Conservation (phyloP, 352 stramenopile genomes). For the Pythium dissimile region DNA sequence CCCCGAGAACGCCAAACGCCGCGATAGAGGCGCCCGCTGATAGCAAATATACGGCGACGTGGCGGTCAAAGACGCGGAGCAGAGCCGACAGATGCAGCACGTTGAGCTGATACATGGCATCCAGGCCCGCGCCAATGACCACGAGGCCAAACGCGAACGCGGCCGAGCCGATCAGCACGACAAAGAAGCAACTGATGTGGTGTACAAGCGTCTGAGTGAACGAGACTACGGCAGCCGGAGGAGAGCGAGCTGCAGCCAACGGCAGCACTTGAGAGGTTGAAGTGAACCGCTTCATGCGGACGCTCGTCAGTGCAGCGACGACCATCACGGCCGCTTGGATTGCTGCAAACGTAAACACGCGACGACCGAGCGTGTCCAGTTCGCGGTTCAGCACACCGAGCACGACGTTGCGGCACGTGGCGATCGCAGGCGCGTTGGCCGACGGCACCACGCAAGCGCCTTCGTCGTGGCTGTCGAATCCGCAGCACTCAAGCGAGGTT, state of each 20-base stretch:
- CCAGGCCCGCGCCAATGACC: slow-evolving; percentile 40
- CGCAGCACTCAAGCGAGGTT: slow-evolving; percentile 28
- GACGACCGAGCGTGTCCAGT: background rate
- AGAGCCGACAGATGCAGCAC: slow-evolving; percentile 62
- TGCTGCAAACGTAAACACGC: background rate
- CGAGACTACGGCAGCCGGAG: background rate
- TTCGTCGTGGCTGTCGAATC: slow-evolving; percentile 16
- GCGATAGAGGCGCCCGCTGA: slow-evolving; percentile 32
- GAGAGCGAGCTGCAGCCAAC: background rate
- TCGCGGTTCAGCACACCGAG: slow-evolving; percentile 11
- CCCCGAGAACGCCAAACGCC: slow-evolving; percentile 30
- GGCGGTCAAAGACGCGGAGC: slow-evolving; percentile 48
- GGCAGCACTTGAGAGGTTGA: background rate
- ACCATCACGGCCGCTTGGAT: slow-evolving; percentile 5
- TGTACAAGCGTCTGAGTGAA: slow-evolving; percentile 15
- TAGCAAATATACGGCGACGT: slow-evolving; percentile 49
- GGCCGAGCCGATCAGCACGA: slow-evolving; percentile 22
- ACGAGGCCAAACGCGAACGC: slow-evolving; percentile 37
- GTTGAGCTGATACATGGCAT: slow-evolving; percentile 62
- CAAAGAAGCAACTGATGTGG: slow-evolving; percentile 6
- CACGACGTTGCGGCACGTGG: slow-evolving; percentile 16
- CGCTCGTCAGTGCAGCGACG: background rate
- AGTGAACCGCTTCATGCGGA: slow-evolving; percentile 10
- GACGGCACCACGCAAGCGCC: slow-evolving; percentile 9
- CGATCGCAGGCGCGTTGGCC: background rate